These are phyloP conservation scores for Cryptococcus amylolentus DNA, from an alignment of 1,284 basidiomycete genomes.

Conservation along the genomic window DNA sequence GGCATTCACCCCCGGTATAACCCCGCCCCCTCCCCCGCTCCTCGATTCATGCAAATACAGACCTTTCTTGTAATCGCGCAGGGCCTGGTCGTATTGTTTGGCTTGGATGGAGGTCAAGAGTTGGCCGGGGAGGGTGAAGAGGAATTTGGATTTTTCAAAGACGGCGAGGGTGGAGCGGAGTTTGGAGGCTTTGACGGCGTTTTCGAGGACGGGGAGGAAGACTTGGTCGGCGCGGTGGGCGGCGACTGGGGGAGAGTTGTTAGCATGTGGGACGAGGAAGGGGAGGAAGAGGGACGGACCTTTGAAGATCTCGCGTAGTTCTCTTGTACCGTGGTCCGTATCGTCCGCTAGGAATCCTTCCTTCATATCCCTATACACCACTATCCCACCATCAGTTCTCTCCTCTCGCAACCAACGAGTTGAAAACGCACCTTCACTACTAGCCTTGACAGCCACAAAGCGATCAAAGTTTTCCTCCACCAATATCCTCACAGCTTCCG, in stretches of 20 bases:
- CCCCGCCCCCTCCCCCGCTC: constrained; percentile 60
- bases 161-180: constrained; percentile 88
- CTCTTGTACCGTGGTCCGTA: constrained; percentile 78
- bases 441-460: constrained; percentile 95
- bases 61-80: constrained; percentile 97
- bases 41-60: constrained; percentile 83
- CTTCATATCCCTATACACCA: constrained; percentile 88
- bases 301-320: constrained; percentile 77
- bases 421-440: constrained; percentile 72
- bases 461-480: constrained; percentile 98
- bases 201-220: constrained; percentile 93
- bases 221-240: constrained; percentile 91
- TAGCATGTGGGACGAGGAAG: neutral
- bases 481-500: constrained; percentile 86
- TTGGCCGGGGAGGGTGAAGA: constrained; percentile 93
- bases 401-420: neutral
- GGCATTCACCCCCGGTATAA: constrained; percentile 57
- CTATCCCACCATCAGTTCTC: constrained; percentile 50
- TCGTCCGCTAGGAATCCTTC: constrained; percentile 73
- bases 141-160: constrained; percentile 95
- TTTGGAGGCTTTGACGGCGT: constrained; percentile 90
- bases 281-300: constrained; percentile 53
- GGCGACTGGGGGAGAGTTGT: constrained; percentile 47
- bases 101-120: constrained; percentile 87
- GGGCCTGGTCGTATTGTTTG: constrained; percentile 85